These are phyloP conservation scores for Berberis vulgaris DNA, from an alignment of 164 flowering plant species.

Conservation along the genomic window DNA sequence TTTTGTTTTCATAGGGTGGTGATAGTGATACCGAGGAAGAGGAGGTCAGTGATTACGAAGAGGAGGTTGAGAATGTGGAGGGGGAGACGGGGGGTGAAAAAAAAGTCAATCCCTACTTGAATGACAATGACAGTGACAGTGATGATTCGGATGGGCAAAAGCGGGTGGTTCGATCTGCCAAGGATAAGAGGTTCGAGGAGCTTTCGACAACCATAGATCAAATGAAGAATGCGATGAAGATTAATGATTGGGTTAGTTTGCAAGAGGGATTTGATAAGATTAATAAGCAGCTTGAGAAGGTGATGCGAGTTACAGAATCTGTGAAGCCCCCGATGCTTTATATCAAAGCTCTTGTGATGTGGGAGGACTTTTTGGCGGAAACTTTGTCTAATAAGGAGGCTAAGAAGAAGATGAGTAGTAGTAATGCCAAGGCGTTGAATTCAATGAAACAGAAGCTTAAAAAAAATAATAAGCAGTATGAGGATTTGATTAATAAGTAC, in stretches of 20 bases:
- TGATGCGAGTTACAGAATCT: conserved; percentile 68
- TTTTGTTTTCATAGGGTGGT: not conserved
- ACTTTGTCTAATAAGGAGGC: conserved; percentile 86
- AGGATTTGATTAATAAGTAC: conserved; percentile 56
- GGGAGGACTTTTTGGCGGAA: conserved; percentile 70
- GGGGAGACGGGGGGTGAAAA: not conserved
- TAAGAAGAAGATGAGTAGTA: conserved; percentile 85
- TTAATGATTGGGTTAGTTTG: conserved; percentile 90
- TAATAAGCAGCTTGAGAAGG: conserved; percentile 88
- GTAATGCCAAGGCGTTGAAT: conserved; percentile 81
- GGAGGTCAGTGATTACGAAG: not conserved
- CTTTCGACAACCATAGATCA: conserved; percentile 65
- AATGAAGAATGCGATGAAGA: conserved; percentile 87
- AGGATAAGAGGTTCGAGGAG: conserved; percentile 81
- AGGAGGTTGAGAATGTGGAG: not conserved
- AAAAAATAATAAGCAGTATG: conserved; percentile 84
- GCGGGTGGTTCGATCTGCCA: conserved; percentile 69
- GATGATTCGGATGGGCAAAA: conserved; percentile 54
- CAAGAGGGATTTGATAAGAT: conserved; percentile 83
- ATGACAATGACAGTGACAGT: conserved; percentile 38
- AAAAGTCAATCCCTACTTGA: conserved; percentile 34
- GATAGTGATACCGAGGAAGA: not conserved
- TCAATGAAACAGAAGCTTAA: conserved; percentile 91
- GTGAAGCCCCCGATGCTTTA: conserved; percentile 57
- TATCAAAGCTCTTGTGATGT: conserved; percentile 68